These are phyloP conservation scores for Nicotiana knightiana DNA, from an alignment of 257 asterid genomes.

Conservation along the genomic window DNA sequence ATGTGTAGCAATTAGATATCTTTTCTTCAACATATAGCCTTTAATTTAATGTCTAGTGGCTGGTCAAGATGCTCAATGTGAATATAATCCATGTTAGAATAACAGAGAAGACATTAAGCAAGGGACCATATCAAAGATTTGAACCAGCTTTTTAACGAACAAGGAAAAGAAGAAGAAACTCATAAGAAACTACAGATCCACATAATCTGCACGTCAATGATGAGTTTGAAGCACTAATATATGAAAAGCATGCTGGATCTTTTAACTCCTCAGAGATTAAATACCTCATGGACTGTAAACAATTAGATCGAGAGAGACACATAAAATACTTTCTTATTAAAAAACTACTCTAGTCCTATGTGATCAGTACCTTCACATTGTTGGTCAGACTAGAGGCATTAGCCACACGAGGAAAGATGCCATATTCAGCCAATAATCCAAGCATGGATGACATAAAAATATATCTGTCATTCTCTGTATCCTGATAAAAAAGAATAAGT, in stretches of 20 bases:
- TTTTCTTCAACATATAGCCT: not conserved
- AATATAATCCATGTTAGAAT: not conserved
- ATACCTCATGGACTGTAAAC: not conserved
- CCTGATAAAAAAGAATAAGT: constrained; percentile 40
- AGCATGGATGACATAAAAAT: constrained; percentile 67
- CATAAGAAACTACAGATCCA: not conserved
- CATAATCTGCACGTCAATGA: not conserved
- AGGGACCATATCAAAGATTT: not conserved
- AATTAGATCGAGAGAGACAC: not conserved
- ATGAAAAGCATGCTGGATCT: not conserved
- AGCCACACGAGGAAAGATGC: constrained; percentile 77
- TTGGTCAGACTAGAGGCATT: constrained; percentile 74
- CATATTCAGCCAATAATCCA: constrained; percentile 74
- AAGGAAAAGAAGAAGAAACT: not conserved
- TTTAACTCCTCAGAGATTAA: not conserved
- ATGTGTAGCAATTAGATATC: not conserved
- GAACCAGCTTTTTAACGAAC: not conserved
- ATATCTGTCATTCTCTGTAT: constrained; percentile 68
- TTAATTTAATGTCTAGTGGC: not conserved
- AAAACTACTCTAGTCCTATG: not conserved
- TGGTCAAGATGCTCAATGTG: not conserved
- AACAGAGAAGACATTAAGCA: not conserved
- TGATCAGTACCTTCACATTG: constrained; percentile 60
- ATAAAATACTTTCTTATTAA: not conserved
- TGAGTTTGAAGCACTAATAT: not conserved